phyloP scores from a whole-genome alignment of 495 filamentous ascomycete genomes.

The Annulohypoxylon bovei region DNA sequence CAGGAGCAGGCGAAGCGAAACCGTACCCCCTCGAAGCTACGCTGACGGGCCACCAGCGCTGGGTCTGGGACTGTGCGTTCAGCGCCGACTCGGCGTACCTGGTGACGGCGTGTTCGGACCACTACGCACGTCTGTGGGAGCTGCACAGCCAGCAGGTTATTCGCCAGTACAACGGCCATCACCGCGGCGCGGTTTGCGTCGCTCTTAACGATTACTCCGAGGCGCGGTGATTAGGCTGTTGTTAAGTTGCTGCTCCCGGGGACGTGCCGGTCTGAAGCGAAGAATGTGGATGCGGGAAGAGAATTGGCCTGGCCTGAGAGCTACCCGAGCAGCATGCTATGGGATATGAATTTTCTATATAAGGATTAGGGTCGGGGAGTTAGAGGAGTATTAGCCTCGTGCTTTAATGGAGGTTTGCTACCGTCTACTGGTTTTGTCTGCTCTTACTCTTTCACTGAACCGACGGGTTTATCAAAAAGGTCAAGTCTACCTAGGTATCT shows the following conservation, averaged over 20 bases:
- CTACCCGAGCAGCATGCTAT: not conserved
- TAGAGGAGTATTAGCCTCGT: not conserved
- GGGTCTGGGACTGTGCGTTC: slow-evolving; percentile 99
- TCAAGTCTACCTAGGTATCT: too few relatives aligned
- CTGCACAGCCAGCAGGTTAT: slow-evolving; percentile 85
- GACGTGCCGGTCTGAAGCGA: not conserved
- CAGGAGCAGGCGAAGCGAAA: slow-evolving; percentile 48
- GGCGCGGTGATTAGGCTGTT: slow-evolving; percentile 55
- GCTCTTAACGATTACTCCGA: slow-evolving; percentile 97
- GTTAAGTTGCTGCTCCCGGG: too few relatives aligned
- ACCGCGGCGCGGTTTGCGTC: slow-evolving; percentile 94
- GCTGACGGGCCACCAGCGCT: slow-evolving; percentile 92
- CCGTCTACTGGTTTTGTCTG: not conserved
- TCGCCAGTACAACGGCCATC: slow-evolving; percentile 97
- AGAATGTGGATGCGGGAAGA: not conserved
- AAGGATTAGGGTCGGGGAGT: slow-evolving; percentile 2
- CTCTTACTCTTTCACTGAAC: not conserved
- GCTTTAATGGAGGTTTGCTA: not conserved
- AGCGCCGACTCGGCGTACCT: slow-evolving; percentile 95
- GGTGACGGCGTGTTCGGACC: slow-evolving; percentile 97
- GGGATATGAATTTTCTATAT: slow-evolving; percentile 1
- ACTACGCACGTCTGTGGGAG: slow-evolving; percentile 98
- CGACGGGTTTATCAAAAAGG: not conserved
- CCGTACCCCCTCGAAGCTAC: slow-evolving; percentile 87
- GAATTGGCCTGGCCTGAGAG: not conserved